Percentiles rank a stretch among this genome's conserved stretches.
Evolutionary conservation across 306 rosid species (phyloP).

Genomic region (Ormosia semicastrata): DNA sequence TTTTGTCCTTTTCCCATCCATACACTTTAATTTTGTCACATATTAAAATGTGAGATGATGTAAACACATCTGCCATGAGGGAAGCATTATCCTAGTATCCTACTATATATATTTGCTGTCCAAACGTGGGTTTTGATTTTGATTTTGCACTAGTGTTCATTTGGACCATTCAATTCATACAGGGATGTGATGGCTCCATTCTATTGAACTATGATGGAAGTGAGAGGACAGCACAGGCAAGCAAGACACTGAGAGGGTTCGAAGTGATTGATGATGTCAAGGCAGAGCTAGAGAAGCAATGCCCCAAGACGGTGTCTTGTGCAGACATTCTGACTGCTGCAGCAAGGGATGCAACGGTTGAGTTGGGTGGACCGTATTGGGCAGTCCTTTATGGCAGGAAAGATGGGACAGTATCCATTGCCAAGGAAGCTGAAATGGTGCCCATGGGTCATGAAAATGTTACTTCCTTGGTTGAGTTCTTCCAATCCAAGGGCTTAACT

Average conservation of each 20-base stretch:
- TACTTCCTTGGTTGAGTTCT: slow-evolving; percentile 57
- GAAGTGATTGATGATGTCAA: slow-evolving; percentile 80
- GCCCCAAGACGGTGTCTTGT: slow-evolving; percentile 75
- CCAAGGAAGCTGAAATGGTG: slow-evolving; percentile 53
- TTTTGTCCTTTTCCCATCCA: no score
- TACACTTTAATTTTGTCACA: no score
- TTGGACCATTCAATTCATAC: not conserved
- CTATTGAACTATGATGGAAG: slow-evolving; percentile 71
- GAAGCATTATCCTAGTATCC: not conserved
- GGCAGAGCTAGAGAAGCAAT: slow-evolving; percentile 58
- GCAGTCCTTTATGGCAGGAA: slow-evolving; percentile 65
- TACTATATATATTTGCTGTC: not conserved
- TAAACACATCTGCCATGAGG: not conserved
- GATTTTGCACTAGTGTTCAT: not conserved
- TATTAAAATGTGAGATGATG: no score
- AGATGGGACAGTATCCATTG: slow-evolving; percentile 61
- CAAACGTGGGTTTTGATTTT: not conserved
- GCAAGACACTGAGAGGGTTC: slow-evolving; percentile 85
- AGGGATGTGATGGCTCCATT: slow-evolving; percentile 91
- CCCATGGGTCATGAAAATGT: slow-evolving; percentile 71
- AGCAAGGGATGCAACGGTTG: slow-evolving; percentile 73
- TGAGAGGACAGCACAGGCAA: slow-evolving; percentile 58
- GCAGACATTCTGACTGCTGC: slow-evolving; percentile 67
- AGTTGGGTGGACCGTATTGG: slow-evolving; percentile 77
- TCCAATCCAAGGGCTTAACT: slow-evolving; percentile 66